Percentiles rank a stretch among this genome's conserved stretches.
phyloP scores from a whole-genome alignment of 139 green algal species.

The Chlamydomonas sp. region DNA sequence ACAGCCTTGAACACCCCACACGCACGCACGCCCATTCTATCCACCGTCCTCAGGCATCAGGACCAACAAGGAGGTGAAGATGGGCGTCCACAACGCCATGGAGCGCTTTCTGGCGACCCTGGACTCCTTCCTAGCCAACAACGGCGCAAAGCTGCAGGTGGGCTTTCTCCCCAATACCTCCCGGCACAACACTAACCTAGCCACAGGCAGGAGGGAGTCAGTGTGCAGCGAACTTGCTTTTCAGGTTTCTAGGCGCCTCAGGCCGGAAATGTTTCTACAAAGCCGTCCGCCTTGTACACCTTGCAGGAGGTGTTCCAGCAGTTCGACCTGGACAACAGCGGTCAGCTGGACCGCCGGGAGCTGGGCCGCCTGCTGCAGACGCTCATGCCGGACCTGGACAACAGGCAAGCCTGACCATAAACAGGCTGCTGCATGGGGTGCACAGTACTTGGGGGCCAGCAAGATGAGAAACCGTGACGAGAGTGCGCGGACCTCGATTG shows the following conservation, averaged over 20 bases:
- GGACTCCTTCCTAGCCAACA: conserved; percentile 48
- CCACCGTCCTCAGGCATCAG: conserved; percentile 35
- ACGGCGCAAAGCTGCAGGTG: conserved; percentile 35
- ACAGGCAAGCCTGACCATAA: neutral
- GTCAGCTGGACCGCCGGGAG: conserved; percentile 54
- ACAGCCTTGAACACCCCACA: too few relatives aligned
- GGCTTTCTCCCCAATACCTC: neutral
- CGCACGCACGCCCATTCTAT: too few relatives aligned
- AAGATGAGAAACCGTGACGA: too few relatives aligned
- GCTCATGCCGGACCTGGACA: conserved; percentile 50
- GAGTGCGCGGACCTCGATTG: too few relatives aligned
- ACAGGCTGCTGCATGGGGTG: neutral
- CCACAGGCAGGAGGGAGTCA: too few relatives aligned
- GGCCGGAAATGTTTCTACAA: neutral
- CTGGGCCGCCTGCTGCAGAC: conserved; percentile 37
- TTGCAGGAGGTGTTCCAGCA: conserved; percentile 48
- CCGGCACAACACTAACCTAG: neutral
- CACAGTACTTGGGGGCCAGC: too few relatives aligned
- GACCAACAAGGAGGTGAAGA: conserved; percentile 38
- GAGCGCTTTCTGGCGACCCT: conserved; percentile 55
- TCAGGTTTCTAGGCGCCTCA: neutral
- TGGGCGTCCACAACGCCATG: conserved; percentile 51
- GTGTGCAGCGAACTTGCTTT: too few relatives aligned
- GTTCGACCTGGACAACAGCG: conserved; percentile 52
- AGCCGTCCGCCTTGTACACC: too few relatives aligned